Percentiles rank a stretch among this genome's conserved stretches.
Conservation (phyloP, 1,284 basidiomycete species). For the Apiotrichum veenhuisii region DNA sequence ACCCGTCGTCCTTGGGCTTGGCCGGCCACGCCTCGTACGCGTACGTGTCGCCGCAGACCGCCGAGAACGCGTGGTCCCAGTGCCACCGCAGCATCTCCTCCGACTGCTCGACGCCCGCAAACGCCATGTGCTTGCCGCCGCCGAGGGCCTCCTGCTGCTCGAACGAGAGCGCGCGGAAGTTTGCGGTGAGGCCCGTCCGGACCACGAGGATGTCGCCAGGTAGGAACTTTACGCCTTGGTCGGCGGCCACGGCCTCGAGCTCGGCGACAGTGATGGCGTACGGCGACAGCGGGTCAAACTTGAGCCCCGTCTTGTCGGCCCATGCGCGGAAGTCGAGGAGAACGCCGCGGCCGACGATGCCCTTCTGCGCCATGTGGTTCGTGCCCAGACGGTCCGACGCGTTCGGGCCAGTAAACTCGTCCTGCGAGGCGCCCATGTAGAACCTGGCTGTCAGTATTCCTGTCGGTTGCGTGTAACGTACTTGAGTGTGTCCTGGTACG, state of each 20-base stretch:
- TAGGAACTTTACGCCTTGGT: slow-evolving; percentile 34
- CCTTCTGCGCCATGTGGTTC: slow-evolving; percentile 2
- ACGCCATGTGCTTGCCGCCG: slow-evolving; percentile 18
- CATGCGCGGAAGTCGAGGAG: slow-evolving; percentile 7
- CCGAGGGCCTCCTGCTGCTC: slow-evolving; percentile 23
- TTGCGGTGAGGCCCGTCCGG: slow-evolving; percentile 47
- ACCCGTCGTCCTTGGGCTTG: neutral
- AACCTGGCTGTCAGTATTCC: neutral
- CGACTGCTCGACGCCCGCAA: slow-evolving; percentile 30
- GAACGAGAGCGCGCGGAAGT: slow-evolving; percentile 28
- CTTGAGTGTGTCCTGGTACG: slow-evolving; percentile 25
- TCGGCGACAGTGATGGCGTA: slow-evolving; percentile 28
- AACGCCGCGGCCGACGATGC: slow-evolving; percentile 2
- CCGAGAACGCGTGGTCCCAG: slow-evolving; percentile 51
- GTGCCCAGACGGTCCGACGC: neutral
- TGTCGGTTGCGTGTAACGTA: slow-evolving; percentile 17
- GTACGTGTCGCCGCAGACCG: slow-evolving; percentile 45
- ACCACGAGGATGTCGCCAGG: slow-evolving; percentile 46
- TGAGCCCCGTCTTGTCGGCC: slow-evolving; percentile 23
- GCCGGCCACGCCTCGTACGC: slow-evolving; percentile 31
- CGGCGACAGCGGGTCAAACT: slow-evolving; percentile 29
- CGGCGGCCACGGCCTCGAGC: slow-evolving; percentile 24
- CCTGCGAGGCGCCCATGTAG: slow-evolving; percentile 2
- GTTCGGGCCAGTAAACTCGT: slow-evolving; percentile 1
- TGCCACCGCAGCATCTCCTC: slow-evolving; percentile 44